These are phyloP conservation scores for Fusarium nematophilum DNA, from an alignment of 2,329 filamentous ascomycete genomes.

Conservation along the genomic window DNA sequence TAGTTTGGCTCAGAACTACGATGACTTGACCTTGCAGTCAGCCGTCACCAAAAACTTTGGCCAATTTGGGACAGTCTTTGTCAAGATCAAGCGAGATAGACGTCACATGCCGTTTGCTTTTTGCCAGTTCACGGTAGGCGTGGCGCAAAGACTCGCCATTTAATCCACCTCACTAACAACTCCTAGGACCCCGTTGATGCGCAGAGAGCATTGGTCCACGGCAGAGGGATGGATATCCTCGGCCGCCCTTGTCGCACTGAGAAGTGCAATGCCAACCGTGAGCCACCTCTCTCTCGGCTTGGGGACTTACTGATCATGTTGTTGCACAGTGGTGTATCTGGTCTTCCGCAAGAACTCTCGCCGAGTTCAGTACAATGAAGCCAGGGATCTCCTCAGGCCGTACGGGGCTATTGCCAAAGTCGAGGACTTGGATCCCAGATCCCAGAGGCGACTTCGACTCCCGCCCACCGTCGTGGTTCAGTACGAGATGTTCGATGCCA, in stretches of 20 bases:
- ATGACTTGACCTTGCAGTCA: conserved; percentile 62
- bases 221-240: conserved; percentile 61
- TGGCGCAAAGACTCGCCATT: background rate
- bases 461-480: conserved; percentile 58
- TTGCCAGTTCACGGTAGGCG: conserved; percentile 69
- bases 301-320: conserved; percentile 35
- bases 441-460: conserved; percentile 50
- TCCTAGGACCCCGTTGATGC: conserved; percentile 62
- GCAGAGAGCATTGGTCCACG: conserved; percentile 58
- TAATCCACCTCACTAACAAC: conserved; percentile 37
- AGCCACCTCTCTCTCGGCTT: too few species aligned
- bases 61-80: conserved; percentile 66
- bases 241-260: conserved; percentile 70
- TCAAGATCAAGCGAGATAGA: conserved; percentile 71
- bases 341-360: conserved; percentile 54
- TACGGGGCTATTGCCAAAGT: conserved; percentile 59
- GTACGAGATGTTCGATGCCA: conserved; percentile 63
- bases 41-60: conserved; percentile 65
- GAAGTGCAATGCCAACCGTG: conserved; percentile 69
- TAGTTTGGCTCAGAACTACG: conserved; percentile 63
- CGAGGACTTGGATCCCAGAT: conserved; percentile 49
- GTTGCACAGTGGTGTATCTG: conserved; percentile 62
- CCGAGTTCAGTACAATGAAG: conserved; percentile 57
- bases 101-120: conserved; percentile 73
- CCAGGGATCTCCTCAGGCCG: conserved; percentile 52